Evolutionary conservation across 169 alveolate genomes (phyloP).

Genomic region (Eimeria praecox): DNA sequence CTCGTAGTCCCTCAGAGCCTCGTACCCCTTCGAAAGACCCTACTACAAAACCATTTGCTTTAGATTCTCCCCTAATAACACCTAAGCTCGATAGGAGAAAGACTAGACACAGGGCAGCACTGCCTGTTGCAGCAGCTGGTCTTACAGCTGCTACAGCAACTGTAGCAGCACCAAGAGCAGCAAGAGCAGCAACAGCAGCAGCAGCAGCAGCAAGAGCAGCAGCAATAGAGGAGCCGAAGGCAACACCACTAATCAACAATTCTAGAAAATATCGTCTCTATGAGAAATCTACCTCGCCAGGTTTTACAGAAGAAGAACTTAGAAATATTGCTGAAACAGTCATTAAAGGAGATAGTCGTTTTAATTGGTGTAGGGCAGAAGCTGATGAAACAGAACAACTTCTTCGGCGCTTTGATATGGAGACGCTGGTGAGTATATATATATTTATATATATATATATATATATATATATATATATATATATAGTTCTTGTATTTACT

Average conservation of each 20-base stretch:
- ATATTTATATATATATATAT: too few species aligned
- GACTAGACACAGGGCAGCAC: neutral
- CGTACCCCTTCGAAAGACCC: neutral
- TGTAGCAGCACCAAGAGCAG: too few species aligned
- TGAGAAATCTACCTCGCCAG: neutral
- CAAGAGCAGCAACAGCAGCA: too few species aligned
- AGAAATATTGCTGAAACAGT: neutral
- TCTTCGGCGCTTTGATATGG: slow-evolving; percentile 55
- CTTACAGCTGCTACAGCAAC: neutral
- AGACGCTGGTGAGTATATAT: slow-evolving; percentile 28
- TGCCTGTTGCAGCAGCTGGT: neutral
- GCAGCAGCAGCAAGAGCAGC: too few species aligned
- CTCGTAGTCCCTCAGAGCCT: neutral
- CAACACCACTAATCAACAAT: neutral
- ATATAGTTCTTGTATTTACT: neutral
- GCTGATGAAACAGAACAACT: slow-evolving; percentile 10
- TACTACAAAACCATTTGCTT: neutral
- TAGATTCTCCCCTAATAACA: neutral
- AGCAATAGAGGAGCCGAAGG: neutral
- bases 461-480: too few species aligned
- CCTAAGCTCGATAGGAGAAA: neutral
- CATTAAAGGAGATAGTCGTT: neutral
- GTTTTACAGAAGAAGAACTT: neutral
- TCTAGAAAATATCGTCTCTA: neutral
- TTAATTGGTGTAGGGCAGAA: neutral